phyloP scores from a whole-genome alignment of 345 rosid genomes.

The Citrus inodora region DNA sequence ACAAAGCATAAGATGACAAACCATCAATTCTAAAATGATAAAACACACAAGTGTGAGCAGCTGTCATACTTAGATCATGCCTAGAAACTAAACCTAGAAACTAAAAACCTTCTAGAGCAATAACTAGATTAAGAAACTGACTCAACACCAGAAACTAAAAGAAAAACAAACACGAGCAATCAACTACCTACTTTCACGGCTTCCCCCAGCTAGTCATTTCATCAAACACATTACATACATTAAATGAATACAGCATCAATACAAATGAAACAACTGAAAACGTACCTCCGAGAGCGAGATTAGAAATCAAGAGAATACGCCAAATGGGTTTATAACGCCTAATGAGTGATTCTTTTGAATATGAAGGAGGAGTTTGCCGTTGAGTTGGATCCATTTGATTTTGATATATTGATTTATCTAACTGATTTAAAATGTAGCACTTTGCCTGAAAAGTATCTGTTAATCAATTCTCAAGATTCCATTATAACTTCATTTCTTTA shows the following conservation, averaged over 20 bases:
- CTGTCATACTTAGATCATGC: background rate
- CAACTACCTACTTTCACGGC: background rate
- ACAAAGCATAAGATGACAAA: background rate
- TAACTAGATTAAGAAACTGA: background rate
- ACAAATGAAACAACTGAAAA: no score
- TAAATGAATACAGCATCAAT: conserved; percentile 1
- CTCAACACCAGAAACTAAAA: background rate
- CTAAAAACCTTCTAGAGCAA: background rate
- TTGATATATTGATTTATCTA: background rate
- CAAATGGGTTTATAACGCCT: conserved; percentile 45
- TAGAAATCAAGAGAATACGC: conserved; percentile 63
- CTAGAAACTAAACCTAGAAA: background rate
- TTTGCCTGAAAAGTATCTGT: background rate
- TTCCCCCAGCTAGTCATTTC: conserved; percentile 21
- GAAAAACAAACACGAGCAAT: background rate
- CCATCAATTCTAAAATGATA: background rate
- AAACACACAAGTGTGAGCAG: background rate
- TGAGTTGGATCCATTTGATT: conserved; percentile 39
- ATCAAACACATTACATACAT: conserved; percentile 35
- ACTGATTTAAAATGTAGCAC: background rate
- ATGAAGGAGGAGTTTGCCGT: conserved; percentile 19
- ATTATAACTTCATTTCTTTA: background rate
- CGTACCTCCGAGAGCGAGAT: conserved; percentile 73
- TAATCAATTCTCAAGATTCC: background rate
- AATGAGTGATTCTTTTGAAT: conserved; percentile 26